Evolutionary conservation across 2,329 filamentous ascomycete species (phyloP).

Genomic region (Dendryphion nanum): DNA sequence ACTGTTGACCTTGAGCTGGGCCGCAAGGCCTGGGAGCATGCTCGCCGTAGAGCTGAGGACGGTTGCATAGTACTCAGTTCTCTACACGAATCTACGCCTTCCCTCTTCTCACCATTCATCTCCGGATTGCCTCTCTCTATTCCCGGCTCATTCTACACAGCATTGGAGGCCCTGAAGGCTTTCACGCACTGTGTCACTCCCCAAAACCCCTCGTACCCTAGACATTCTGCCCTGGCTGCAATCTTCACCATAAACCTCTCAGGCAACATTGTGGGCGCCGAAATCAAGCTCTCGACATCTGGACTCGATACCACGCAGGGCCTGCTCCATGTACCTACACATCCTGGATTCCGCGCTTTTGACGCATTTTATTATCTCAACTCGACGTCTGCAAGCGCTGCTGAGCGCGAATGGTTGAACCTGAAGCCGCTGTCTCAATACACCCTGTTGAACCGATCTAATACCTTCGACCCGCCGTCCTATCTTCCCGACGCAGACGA

Average conservation of each 20-base stretch:
- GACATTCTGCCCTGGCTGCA: conserved; percentile 77
- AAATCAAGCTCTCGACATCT: conserved; percentile 76
- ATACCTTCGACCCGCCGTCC: conserved; percentile 79
- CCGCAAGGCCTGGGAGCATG: conserved; percentile 91
- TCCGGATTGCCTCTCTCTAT: conserved; percentile 76
- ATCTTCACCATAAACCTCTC: conserved; percentile 78
- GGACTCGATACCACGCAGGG: conserved; percentile 84
- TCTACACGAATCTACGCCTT: conserved; percentile 84
- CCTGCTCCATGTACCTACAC: conserved; percentile 73
- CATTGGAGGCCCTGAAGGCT: conserved; percentile 77
- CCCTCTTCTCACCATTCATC: conserved; percentile 77
- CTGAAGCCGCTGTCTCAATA: conserved; percentile 77
- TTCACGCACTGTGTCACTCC: conserved; percentile 88
- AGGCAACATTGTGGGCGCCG: conserved; percentile 74
- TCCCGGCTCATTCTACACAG: conserved; percentile 72
- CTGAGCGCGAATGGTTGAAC: conserved; percentile 84
- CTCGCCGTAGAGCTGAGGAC: conserved; percentile 88
- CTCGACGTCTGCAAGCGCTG: conserved; percentile 82
- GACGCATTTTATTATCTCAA: conserved; percentile 98
- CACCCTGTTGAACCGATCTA: conserved; percentile 74
- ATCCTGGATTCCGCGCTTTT: conserved; percentile 85
- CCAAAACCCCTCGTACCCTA: conserved; percentile 78
- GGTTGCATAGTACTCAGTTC: conserved; percentile 90
- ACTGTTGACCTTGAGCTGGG: conserved; percentile 79
- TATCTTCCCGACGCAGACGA: conserved; percentile 94